A percentile compares a stretch with the other conserved stretches of the same genome.
Evolutionary conservation across 257 asterid genomes (phyloP).

Genomic region (Prunella vulgaris): DNA sequence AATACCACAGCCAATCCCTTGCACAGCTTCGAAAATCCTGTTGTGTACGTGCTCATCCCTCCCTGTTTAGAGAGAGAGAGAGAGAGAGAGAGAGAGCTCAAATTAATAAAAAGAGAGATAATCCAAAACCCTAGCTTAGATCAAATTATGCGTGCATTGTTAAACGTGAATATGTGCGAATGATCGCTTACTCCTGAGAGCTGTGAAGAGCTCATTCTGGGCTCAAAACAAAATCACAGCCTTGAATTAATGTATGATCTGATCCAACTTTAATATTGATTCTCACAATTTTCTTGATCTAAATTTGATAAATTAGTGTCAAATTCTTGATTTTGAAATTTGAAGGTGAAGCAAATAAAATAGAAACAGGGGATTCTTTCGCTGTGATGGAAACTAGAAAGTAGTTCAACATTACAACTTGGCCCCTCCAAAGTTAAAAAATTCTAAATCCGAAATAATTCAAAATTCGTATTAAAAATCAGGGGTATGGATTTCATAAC

Average conservation of each 20-base stretch:
- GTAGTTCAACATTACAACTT: constrained; percentile 10
- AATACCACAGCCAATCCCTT: constrained; percentile 82
- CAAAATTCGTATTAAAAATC: no score
- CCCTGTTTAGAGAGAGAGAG: constrained; percentile 29
- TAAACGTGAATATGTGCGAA: background rate
- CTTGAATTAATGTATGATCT: constrained; percentile 16
- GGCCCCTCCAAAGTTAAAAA: constrained; percentile 15
- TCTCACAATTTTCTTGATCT: background rate
- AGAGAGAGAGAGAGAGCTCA: no score
- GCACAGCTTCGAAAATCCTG: constrained; percentile 83
- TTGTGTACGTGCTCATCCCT: constrained; percentile 29
- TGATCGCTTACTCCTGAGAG: constrained; percentile 37
- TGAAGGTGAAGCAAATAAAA: constrained; percentile 13
- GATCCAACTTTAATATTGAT: background rate
- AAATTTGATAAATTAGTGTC: background rate
- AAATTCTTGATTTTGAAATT: background rate
- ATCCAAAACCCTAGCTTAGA: constrained; percentile 13
- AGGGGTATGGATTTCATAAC: background rate
- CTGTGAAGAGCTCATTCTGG: constrained; percentile 47
- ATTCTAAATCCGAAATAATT: background rate
- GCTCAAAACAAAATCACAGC: background rate
- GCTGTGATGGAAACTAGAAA: background rate
- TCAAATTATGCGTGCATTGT: constrained; percentile 23
- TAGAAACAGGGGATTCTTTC: background rate
- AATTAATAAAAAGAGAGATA: no score